Base-by-base conservation (phyloP, 768 basidiomycete species). In the Harrya chromipes region DNA sequence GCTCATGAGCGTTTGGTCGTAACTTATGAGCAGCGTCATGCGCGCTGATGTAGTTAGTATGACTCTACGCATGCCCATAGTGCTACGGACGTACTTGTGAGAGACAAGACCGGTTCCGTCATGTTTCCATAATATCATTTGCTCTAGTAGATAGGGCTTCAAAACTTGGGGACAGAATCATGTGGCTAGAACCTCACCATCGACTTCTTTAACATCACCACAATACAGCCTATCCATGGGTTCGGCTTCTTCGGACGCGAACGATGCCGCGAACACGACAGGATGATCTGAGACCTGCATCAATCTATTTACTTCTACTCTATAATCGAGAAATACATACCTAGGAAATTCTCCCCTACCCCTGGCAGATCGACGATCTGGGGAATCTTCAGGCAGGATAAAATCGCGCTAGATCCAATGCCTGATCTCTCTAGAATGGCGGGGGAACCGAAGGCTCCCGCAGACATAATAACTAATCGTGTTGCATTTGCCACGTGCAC, bases 301-400 rank as follows among this genome's bases (percentile, higher is more conserved):
- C 24, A 10, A 13, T 13, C 10, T 29, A 13, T 11, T 35, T 4
- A 16, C 10, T 34, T 23, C 9, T 21, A 1, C 9, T 21, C 21
- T 4, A 33, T 39, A 14, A 20, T 21, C 1, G 38, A 10, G 11
- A 38, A 29, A 21, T n/a, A 44, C 60, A 36, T 43, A 78, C 81
- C 80, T 65, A 75, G 72, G 48, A 78, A 81, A 55, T 87, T 79
- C 57, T 85, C 83, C 17, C 88, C 88, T 1, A 91, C 87, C 16
- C 84, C 84, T 1, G 86, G 86, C 13, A 90, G 77, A 46, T 87
- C 80, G 11, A 86, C 73, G 23, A 80, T 43, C 50, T 73, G 70
- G 6, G 66, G 56, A 33, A 91, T 75, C 11, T 71, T 72, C 44
- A 77, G 68, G 31, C 67, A 67, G 36, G 75, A 58, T 34, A 89